Evolutionary conservation across 2,329 filamentous ascomycete species (phyloP).

Genomic region (Fusarium citri): DNA sequence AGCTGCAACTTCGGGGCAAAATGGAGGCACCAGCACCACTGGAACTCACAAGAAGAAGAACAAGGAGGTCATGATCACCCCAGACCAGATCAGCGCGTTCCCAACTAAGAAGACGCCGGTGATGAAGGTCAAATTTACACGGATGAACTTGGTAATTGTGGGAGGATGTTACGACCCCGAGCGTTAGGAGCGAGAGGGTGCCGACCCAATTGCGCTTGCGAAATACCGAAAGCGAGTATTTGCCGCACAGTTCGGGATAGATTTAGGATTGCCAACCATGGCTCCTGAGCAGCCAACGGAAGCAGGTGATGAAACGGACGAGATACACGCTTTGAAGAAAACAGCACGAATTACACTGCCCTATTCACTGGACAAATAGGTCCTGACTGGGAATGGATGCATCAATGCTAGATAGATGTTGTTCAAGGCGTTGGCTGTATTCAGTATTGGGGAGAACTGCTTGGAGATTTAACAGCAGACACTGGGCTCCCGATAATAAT

Average conservation of each 20-base stretch:
- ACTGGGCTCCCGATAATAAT: background rate
- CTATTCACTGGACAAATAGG: background rate
- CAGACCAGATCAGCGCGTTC: constrained; percentile 95
- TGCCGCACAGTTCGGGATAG: constrained; percentile 37
- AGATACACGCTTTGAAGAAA: background rate
- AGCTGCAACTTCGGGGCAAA: constrained; percentile 44
- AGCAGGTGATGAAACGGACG: background rate
- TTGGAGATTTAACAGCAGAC: background rate
- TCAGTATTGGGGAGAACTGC: background rate
- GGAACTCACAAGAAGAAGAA: constrained; percentile 75
- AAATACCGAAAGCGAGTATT: constrained; percentile 24
- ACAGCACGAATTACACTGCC: background rate
- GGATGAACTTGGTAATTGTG: constrained; percentile 93
- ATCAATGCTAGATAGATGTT: background rate
- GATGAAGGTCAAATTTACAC: constrained; percentile 91
- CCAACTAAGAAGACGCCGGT: constrained; percentile 96
- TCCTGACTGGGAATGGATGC: background rate
- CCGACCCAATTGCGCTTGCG: constrained; percentile 21
- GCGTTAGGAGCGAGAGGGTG: constrained; percentile 49
- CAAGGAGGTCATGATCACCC: constrained; percentile 90
- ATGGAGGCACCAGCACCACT: constrained; percentile 45
- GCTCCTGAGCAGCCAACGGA: background rate
- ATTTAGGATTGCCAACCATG: constrained; percentile 21
- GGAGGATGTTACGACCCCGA: constrained; percentile 77
- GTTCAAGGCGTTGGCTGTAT: background rate